phyloP scores from a whole-genome alignment of 78 protist genomes.

The Pigoraptor vietnamica region DNA sequence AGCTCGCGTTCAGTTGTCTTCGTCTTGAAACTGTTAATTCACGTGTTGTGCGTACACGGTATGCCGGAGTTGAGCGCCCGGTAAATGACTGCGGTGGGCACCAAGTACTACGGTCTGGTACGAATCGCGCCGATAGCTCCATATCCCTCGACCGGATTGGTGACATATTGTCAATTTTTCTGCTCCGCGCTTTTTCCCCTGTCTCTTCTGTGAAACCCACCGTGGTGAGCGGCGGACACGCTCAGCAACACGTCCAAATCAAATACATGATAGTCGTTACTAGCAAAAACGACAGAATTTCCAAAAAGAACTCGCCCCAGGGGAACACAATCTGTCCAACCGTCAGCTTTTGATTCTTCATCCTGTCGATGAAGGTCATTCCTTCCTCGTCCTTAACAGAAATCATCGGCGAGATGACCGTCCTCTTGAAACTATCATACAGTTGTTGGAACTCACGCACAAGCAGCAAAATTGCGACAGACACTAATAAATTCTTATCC shows the following conservation, averaged over 20 bases:
- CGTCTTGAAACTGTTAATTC: too few species aligned
- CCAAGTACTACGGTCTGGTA: too few species aligned
- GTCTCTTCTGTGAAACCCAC: too few species aligned
- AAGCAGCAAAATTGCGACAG: background rate
- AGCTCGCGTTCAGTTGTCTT: too few species aligned
- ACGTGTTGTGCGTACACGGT: too few species aligned
- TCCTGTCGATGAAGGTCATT: background rate
- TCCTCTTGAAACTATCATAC: background rate
- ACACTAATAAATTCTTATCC: background rate
- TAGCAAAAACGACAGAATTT: background rate
- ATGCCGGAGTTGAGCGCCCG: too few species aligned
- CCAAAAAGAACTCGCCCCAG: background rate
- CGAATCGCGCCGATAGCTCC: too few species aligned
- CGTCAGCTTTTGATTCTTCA: background rate
- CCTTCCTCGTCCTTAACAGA: background rate
- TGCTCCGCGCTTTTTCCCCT: too few species aligned
- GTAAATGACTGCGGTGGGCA: too few species aligned
- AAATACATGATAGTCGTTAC: background rate
- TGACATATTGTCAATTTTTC: too few species aligned
- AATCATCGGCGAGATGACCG: background rate
- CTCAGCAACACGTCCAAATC: background rate
- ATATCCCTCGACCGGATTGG: too few species aligned
- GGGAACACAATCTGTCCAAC: background rate
- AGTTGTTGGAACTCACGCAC: background rate
- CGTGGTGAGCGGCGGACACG: background rate